Conservation (phyloP, 306 rosid species). For the Oxytropis ochrocephala region DNA sequence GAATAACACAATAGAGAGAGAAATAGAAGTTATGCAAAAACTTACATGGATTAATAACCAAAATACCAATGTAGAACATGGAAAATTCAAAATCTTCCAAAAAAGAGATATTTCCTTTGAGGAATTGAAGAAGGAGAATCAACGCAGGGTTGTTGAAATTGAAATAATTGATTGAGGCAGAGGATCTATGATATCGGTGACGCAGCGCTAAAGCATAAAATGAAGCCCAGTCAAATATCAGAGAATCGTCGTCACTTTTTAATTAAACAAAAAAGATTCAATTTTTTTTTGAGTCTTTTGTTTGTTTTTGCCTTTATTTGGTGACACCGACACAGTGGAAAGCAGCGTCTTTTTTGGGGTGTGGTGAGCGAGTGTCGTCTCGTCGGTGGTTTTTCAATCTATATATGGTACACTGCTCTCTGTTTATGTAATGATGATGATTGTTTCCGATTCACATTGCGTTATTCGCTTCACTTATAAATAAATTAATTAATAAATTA, state of each 20-base stretch:
- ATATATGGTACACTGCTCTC: too few species aligned
- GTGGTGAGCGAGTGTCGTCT: too few species aligned
- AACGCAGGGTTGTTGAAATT: not conserved
- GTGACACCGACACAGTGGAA: too few species aligned
- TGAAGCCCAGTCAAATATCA: constrained; percentile 10
- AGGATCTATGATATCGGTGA: constrained; percentile 19
- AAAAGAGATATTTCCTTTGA: constrained; percentile 1
- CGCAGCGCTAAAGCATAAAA: constrained; percentile 2
- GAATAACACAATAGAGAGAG: not conserved
- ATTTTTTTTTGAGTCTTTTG: too few species aligned
- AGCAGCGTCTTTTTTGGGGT: too few species aligned
- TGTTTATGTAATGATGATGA: too few species aligned
- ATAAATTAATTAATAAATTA: not conserved
- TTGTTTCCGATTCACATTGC: too few species aligned
- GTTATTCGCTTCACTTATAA: too few species aligned
- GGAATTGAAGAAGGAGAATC: constrained; percentile 1
- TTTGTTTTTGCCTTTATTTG: too few species aligned
- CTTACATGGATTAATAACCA: constrained; percentile 16
- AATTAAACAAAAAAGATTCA: too few species aligned
- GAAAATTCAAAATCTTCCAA: constrained; percentile 1
- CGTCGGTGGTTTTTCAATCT: too few species aligned
- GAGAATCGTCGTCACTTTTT: constrained; percentile 29
- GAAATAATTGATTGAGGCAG: not conserved
- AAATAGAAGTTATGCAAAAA: not conserved
- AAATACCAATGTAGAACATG: constrained; percentile 15